These are phyloP conservation scores for Solanum ossicruentum DNA, from an alignment of 257 asterid species.

Conservation along the genomic window DNA sequence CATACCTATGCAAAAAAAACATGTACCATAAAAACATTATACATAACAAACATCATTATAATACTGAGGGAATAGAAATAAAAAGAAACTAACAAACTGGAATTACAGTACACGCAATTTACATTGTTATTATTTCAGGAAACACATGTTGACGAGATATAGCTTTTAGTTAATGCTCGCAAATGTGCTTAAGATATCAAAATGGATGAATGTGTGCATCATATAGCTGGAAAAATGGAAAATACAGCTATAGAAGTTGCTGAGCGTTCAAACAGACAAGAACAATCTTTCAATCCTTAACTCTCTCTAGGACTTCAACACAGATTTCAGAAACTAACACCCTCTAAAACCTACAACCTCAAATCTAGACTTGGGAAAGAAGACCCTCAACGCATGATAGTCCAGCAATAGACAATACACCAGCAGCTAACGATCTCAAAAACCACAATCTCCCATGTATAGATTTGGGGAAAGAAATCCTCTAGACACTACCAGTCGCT, in stretches of 20 bases:
- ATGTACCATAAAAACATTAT: neutral
- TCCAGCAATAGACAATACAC: neutral
- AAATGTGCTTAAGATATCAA: neutral
- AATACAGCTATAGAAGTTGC: neutral
- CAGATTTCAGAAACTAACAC: neutral
- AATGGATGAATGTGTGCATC: neutral
- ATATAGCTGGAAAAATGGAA: neutral
- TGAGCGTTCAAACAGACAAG: neutral
- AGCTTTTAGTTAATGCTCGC: neutral
- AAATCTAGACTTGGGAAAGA: neutral
- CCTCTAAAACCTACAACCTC: neutral
- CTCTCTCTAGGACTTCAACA: neutral
- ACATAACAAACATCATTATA: neutral
- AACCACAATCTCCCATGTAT: neutral
- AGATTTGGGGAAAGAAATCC: neutral
- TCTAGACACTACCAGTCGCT: neutral
- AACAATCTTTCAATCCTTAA: neutral
- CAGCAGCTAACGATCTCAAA: neutral
- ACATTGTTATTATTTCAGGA: neutral
- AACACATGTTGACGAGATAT: neutral
- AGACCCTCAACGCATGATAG: neutral
- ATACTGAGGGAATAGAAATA: neutral
- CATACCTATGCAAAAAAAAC: conserved; percentile 38
- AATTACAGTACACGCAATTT: neutral
- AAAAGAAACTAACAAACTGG: neutral